phyloP scores from a whole-genome alignment of 257 asterid species.

The Fraxinus anomala region DNA sequence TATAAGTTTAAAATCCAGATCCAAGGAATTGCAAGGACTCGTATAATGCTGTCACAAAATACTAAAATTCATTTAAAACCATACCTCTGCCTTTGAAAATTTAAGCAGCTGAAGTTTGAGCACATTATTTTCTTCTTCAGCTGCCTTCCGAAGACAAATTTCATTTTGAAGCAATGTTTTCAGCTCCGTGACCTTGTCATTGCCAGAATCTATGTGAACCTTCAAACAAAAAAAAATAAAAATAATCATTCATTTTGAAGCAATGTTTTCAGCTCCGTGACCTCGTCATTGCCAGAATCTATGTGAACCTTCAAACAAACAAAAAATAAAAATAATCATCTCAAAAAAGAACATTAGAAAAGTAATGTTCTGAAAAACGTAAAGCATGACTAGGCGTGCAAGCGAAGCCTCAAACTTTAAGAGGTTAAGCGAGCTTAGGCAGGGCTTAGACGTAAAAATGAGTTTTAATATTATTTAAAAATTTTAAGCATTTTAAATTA shows the following conservation, averaged over 20 bases:
- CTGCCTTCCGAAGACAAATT: slow-evolving; percentile 65
- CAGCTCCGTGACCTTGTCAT: slow-evolving; percentile 61
- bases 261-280: slow-evolving; percentile 58
- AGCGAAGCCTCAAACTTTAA: too few relatives aligned
- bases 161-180: slow-evolving; percentile 75
- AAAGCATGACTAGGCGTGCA: too few relatives aligned
- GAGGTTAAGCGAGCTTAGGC: too few relatives aligned
- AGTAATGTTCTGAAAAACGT: neutral
- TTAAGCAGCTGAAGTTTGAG: slow-evolving; percentile 56
- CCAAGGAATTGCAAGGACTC: slow-evolving; percentile 23
- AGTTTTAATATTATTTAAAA: too few relatives aligned
- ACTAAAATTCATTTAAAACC: slow-evolving; percentile 24
- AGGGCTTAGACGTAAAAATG: too few relatives aligned
- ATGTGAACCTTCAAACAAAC: slow-evolving; percentile 40
- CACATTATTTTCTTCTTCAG: slow-evolving; percentile 74
- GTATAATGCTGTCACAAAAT: slow-evolving; percentile 8
- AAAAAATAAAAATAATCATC: slow-evolving; percentile 6
- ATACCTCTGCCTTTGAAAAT: slow-evolving; percentile 62
- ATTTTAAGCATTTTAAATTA: too few relatives aligned
- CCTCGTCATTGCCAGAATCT: slow-evolving; percentile 55
- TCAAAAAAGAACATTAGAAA: slow-evolving; percentile 5
- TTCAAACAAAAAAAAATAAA: slow-evolving; percentile 20
- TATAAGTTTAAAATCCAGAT: slow-evolving; percentile 24
- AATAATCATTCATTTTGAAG: slow-evolving; percentile 62
- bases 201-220: slow-evolving; percentile 46